These are phyloP conservation scores for Diaporthe nobilis DNA, from an alignment of 2,329 filamentous ascomycete genomes.

Conservation along the genomic window DNA sequence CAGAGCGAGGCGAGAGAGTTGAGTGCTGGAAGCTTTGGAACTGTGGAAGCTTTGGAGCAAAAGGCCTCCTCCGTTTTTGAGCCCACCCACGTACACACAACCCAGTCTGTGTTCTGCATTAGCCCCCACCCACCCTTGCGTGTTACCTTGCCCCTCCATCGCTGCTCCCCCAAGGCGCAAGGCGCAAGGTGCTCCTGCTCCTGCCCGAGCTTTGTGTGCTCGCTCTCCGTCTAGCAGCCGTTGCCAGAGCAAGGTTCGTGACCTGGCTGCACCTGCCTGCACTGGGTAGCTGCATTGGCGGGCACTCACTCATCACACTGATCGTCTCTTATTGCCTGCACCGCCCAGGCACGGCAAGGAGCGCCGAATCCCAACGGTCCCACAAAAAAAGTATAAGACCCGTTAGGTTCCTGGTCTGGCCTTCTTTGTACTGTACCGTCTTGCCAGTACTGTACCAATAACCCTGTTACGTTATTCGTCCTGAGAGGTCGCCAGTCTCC, in stretches of 20 bases:
- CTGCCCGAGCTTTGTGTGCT: not conserved
- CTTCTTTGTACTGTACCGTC: conserved; percentile 35
- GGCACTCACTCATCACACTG: conserved; percentile 4
- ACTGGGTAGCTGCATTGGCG: conserved; percentile 17
- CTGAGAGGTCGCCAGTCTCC: conserved; percentile 15
- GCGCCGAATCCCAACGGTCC: conserved; percentile 31
- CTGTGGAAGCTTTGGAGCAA: conserved; percentile 7
- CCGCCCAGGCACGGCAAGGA: conserved; percentile 17
- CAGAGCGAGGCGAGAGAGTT: not conserved
- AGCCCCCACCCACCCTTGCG: conserved; percentile 22
- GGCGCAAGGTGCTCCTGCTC: conserved; percentile 14
- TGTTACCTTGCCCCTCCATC: conserved; percentile 29
- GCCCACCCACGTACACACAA: not conserved
- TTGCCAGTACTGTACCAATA: conserved; percentile 26
- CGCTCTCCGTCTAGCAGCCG: conserved; percentile 5
- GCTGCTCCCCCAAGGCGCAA: conserved; percentile 7
- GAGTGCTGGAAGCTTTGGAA: not conserved
- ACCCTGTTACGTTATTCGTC: conserved; percentile 29
- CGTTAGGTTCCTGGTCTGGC: conserved; percentile 34
- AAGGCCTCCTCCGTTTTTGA: conserved; percentile 24
- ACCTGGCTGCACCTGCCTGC: not conserved
- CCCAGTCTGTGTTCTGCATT: conserved; percentile 34
- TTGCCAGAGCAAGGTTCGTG: conserved; percentile 25
- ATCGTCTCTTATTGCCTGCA: not conserved
- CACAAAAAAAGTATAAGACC: conserved; percentile 37